Percentiles rank a stretch among this genome's conserved stretches.
phyloP scores from a whole-genome alignment of 2,329 filamentous ascomycete genomes.

The Eutypella sp. region DNA sequence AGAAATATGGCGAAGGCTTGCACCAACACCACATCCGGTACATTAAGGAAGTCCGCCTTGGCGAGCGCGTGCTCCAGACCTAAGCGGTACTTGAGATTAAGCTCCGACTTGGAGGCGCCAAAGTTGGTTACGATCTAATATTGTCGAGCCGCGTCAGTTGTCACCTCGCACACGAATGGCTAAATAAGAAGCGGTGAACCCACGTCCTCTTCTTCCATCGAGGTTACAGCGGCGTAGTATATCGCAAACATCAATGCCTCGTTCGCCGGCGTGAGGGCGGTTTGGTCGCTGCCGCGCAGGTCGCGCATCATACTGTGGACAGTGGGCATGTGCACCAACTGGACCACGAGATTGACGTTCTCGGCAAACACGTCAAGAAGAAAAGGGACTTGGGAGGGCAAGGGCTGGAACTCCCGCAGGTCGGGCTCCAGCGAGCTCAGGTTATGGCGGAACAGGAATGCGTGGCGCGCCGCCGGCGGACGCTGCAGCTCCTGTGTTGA shows the following conservation, averaged over 20 bases:
- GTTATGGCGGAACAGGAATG: conserved; percentile 48
- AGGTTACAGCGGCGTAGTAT: conserved; percentile 50
- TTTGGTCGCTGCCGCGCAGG: conserved; percentile 25
- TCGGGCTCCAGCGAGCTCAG: conserved; percentile 24
- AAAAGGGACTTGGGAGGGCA: conserved; percentile 52
- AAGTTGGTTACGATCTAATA: conserved; percentile 30
- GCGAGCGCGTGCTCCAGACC: conserved; percentile 44
- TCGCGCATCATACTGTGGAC: conserved; percentile 33
- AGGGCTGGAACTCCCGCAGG: conserved; percentile 39
- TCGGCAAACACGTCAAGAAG: conserved; percentile 45
- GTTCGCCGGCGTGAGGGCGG: conserved; percentile 34
- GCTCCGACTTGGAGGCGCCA: conserved; percentile 31
- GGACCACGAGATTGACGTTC: conserved; percentile 43
- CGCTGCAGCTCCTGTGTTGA: conserved; percentile 36
- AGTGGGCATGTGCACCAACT: conserved; percentile 42
- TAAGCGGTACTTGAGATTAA: conserved; percentile 34
- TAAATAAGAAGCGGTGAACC: conserved; percentile 14
- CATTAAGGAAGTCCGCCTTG: conserved; percentile 44
- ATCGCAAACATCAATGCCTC: conserved; percentile 53
- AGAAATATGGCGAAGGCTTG: conserved; percentile 49
- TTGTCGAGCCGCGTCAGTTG: no score
- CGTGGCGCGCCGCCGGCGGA: conserved; percentile 40
- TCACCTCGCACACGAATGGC: no score
- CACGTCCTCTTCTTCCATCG: conserved; percentile 54
- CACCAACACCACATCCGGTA: conserved; percentile 44